Percentiles rank a stretch among this genome's conserved stretches.
These are phyloP conservation scores for Gossypium longicalyx DNA, from an alignment of 345 rosid species.

Conservation along the genomic window DNA sequence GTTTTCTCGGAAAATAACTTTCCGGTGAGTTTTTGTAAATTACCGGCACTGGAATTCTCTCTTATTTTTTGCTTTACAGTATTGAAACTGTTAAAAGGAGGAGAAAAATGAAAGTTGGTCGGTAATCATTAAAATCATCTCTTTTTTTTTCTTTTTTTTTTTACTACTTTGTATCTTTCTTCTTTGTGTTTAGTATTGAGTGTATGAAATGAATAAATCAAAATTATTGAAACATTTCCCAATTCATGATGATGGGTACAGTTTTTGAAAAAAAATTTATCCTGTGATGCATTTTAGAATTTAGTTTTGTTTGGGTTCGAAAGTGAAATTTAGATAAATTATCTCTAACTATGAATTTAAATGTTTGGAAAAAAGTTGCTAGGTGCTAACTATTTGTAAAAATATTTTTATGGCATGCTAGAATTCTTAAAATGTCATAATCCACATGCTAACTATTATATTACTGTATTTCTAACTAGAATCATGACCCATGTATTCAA, in stretches of 20 bases:
- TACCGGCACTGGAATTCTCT: slow-evolving; percentile 53
- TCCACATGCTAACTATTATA: too few relatives aligned
- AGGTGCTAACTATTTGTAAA: too few relatives aligned
- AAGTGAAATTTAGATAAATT: too few relatives aligned
- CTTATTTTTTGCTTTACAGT: not conserved
- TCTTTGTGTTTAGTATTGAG: slow-evolving; percentile 5
- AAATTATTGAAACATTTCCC: not conserved
- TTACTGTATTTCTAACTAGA: too few relatives aligned
- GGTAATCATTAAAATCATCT: slow-evolving; percentile 19
- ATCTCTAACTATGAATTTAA: too few relatives aligned
- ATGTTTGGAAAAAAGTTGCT: too few relatives aligned
- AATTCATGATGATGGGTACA: not conserved
- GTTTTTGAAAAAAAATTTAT: too few relatives aligned
- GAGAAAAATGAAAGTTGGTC: slow-evolving; percentile 55
- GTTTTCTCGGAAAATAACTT: slow-evolving; percentile 26
- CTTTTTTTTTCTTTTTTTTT: not conserved
- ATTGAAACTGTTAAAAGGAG: slow-evolving; percentile 8
- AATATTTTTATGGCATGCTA: too few relatives aligned
- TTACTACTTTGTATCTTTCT: not conserved
- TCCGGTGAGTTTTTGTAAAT: slow-evolving; percentile 46
- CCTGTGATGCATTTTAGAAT: too few relatives aligned
- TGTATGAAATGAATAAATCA: slow-evolving; percentile 17
- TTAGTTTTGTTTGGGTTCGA: too few relatives aligned
- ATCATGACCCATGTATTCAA: too few relatives aligned
- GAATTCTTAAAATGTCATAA: too few relatives aligned